Percentiles rank a stretch among this genome's conserved stretches.
Evolutionary conservation across 2,329 filamentous ascomycete species (phyloP).

Genomic region (Rutstroemia sp.): DNA sequence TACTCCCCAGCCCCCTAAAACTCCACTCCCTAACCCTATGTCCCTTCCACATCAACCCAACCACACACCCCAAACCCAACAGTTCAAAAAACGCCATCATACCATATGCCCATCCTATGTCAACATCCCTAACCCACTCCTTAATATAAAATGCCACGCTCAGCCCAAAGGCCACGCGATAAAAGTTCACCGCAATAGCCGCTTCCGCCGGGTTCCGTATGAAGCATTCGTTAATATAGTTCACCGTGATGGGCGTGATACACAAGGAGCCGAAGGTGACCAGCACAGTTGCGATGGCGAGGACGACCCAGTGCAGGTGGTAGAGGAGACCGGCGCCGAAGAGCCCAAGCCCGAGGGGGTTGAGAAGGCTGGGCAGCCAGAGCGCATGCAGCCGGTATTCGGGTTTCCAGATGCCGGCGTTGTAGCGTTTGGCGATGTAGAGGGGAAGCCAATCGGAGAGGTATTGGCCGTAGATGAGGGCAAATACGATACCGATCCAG

Average conservation of each 20-base stretch:
- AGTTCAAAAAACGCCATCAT: not conserved
- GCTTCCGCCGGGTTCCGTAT: not conserved
- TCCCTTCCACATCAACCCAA: not conserved
- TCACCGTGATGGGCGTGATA: not conserved
- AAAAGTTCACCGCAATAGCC: not conserved
- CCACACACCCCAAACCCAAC: not conserved
- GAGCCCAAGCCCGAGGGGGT: not conserved
- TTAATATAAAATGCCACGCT: not conserved
- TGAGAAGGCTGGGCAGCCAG: not conserved
- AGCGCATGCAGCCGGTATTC: constrained; percentile 18
- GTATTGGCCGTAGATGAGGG: constrained; percentile 30
- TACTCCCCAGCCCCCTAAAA: constrained; percentile 9
- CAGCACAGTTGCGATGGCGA: not conserved
- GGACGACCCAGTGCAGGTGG: not conserved
- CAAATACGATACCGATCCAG: constrained; percentile 33
- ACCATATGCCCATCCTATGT: not conserved
- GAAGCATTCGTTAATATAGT: constrained; percentile 4
- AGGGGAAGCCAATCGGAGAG: constrained; percentile 34
- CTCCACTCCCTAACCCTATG: not conserved
- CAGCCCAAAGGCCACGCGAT: not conserved
- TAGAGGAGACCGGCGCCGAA: not conserved
- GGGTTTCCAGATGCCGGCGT: constrained; percentile 14
- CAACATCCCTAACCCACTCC: not conserved
- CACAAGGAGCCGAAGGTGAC: not conserved
- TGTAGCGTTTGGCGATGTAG: constrained; percentile 1